phyloP scores from a whole-genome alignment of 2,329 filamentous ascomycete genomes.

The Fusarium sp. region DNA sequence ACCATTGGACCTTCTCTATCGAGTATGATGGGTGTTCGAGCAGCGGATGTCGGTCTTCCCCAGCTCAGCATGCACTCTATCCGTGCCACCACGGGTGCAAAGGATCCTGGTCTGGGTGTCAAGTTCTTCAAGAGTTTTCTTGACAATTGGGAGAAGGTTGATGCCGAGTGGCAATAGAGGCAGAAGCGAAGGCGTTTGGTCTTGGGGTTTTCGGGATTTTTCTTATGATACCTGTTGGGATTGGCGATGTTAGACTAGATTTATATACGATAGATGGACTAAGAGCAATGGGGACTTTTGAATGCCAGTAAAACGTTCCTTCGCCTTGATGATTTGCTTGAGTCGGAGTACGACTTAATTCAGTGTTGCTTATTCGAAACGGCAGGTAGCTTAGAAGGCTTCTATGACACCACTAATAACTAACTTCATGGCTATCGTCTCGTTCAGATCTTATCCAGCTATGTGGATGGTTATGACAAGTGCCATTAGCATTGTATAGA shows the following conservation, averaged over 20 bases:
- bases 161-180: conserved; percentile 76
- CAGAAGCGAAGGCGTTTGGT: conserved; percentile 17
- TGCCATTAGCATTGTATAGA: no score
- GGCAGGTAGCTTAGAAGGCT: no score
- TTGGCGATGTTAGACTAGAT: conserved; percentile 11
- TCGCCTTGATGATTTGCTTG: no score
- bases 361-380: no score
- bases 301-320: neutral
- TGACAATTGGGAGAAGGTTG: conserved; percentile 86
- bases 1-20: conserved; percentile 96
- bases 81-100: conserved; percentile 84
- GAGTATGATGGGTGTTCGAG: conserved; percentile 81
- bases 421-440: no score
- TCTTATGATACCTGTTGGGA: conserved; percentile 25
- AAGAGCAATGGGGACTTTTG: neutral
- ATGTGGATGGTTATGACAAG: no score
- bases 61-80: conserved; percentile 96
- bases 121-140: conserved; percentile 92
- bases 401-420: no score
- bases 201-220: neutral
- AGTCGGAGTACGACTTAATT: no score
- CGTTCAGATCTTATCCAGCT: no score
- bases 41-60: conserved; percentile 89
- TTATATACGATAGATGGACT: conserved; percentile 13
- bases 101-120: conserved; percentile 90